These are phyloP conservation scores for Exserohilum rostratum DNA, from an alignment of 2,329 filamentous ascomycete species.

Conservation along the genomic window DNA sequence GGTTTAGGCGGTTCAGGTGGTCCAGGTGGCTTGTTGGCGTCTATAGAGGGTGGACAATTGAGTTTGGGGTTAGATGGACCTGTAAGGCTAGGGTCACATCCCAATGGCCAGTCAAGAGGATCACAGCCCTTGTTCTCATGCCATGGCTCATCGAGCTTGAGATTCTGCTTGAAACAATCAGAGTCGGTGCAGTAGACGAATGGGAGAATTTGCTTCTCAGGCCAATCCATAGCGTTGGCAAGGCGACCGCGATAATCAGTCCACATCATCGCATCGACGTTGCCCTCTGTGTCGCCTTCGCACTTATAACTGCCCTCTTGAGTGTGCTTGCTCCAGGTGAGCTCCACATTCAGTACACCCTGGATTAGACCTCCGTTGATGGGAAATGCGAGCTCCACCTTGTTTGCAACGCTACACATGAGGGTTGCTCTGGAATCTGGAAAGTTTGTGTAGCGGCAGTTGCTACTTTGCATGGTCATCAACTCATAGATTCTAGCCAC, in stretches of 20 bases:
- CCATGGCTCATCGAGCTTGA: neutral
- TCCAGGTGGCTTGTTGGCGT: neutral
- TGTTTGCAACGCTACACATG: conserved; percentile 2
- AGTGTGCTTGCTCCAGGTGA: conserved; percentile 4
- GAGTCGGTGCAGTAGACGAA: neutral
- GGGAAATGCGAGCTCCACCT: neutral
- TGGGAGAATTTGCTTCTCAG: neutral
- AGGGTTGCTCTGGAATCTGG: neutral
- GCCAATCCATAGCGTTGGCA: neutral
- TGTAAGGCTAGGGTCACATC: neutral
- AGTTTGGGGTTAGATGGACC: neutral
- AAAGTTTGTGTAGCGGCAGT: neutral
- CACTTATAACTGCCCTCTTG: neutral
- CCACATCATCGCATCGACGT: conserved; percentile 4
- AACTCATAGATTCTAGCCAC: conserved; percentile 4
- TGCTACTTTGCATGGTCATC: neutral
- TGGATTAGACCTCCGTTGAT: conserved; percentile 6
- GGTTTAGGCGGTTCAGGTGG: no score
- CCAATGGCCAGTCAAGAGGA: neutral
- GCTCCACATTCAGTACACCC: conserved; percentile 1
- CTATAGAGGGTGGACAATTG: neutral
- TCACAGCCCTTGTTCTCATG: neutral
- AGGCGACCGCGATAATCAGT: neutral
- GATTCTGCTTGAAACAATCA: neutral
- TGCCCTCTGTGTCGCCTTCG: neutral